These are phyloP conservation scores for Starmerella scarabaei DNA, from an alignment of 805 yeast species.

Conservation along the genomic window DNA sequence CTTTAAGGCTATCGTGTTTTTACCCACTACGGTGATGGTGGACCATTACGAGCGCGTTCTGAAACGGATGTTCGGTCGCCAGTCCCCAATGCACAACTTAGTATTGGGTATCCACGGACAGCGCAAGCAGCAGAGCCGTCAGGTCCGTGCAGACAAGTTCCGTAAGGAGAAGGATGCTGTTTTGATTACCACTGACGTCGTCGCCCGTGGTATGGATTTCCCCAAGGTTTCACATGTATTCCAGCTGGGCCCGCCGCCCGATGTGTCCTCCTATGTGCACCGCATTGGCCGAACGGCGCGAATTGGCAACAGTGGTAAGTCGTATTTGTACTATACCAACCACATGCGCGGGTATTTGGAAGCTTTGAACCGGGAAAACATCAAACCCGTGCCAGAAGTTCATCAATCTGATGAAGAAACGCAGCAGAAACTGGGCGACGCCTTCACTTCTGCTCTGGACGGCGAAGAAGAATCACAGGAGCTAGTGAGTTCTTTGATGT, in stretches of 20 bases:
- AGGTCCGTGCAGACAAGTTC: slow-evolving; percentile 43
- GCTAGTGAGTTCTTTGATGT: slow-evolving; percentile 20
- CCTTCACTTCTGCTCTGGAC: slow-evolving; percentile 12
- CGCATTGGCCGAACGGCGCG: slow-evolving; percentile 95
- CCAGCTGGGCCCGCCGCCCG: slow-evolving; percentile 68
- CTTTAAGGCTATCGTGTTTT: slow-evolving; percentile 71
- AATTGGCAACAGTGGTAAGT: slow-evolving; percentile 69
- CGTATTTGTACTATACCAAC: slow-evolving; percentile 45
- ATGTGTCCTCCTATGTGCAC: slow-evolving; percentile 71
- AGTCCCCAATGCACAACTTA: slow-evolving; percentile 2
- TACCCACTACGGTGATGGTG: slow-evolving; percentile 63
- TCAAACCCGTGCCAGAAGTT: slow-evolving; percentile 31
- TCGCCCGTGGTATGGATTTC: slow-evolving; percentile 95
- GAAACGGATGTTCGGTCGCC: slow-evolving; percentile 17
- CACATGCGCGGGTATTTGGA: slow-evolving; percentile 46
- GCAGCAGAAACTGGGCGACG: slow-evolving; percentile 8
- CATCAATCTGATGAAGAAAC: slow-evolving; percentile 15
- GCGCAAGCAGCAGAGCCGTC: slow-evolving; percentile 56
- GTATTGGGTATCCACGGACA: slow-evolving; percentile 50
- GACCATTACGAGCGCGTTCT: slow-evolving; percentile 42
- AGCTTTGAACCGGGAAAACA: slow-evolving; percentile 32
- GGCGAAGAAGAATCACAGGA: slow-evolving; percentile 20
- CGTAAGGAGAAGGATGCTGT: slow-evolving; percentile 39
- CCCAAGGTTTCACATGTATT: slow-evolving; percentile 74
- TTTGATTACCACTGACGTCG: slow-evolving; percentile 79